Base-by-base conservation (phyloP, 1,284 basidiomycete genomes). In the Trametes sp. region DNA sequence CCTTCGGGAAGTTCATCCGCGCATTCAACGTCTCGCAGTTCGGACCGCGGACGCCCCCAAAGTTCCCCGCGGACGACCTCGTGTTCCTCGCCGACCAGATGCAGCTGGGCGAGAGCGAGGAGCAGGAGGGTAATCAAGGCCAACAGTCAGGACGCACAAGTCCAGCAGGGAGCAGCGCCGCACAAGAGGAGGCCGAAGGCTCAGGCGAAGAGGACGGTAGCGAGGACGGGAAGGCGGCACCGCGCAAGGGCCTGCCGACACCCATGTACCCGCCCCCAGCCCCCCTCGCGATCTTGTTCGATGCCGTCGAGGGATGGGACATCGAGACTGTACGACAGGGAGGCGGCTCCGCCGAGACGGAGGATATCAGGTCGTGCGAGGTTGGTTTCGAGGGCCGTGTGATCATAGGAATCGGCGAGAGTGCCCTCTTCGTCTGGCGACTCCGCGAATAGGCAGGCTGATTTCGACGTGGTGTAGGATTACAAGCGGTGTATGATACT, bases 1-100 rank as follows among this genome's bases (percentile, higher is more conserved):
- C 87, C 0, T 73, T 78, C 9, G 78, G 77, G 19, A 77, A 75
- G 33, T 73, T 68, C 4, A 75, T 88, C 59, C 77, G 70, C 26
- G 72, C 88, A 21, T 71, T 84, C 66, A 87, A 85, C 62, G 72
- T 84, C 38, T 72, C 78, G 11, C 77, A 82, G 57, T 80, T 89
- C 69, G 69, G 72, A 46, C 75, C 79, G 19, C 74, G 81, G 48
- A 63, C 62, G 38, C 73, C 75, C 0, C 73, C 73, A 1, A 61
- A 67, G 13, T 74, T 72, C 52, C 72, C 73, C 19, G 44, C 65
- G 8, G 66, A 70, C 46, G 62, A 63, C 35, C 42, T 73, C 16
- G 63, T 57, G 8, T 61, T 59, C 28, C 65, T 67, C 10, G 67
- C 70, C 4, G 58, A 62, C 50, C 63, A 46, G 36, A 65, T 70